These are phyloP conservation scores for Metschnikowia corniflorae DNA, from an alignment of 805 yeast species.

Conservation along the genomic window DNA sequence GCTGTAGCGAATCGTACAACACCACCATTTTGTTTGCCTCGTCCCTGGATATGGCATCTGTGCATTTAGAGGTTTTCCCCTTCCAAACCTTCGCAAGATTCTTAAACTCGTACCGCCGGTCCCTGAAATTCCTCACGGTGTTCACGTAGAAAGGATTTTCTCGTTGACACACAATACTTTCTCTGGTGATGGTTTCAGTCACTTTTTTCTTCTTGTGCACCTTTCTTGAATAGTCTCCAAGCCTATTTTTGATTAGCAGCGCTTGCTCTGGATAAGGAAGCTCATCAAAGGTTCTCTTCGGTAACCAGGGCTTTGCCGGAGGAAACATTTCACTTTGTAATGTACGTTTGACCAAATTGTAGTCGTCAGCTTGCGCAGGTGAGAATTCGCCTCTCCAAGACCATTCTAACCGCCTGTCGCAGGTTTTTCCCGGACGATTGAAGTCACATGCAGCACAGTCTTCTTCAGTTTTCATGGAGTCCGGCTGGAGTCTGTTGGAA, in stretches of 20 bases:
- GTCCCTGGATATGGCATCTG: constrained; percentile 62
- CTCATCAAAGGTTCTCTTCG: constrained; percentile 68
- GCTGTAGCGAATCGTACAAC: constrained; percentile 88
- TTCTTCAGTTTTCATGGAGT: constrained; percentile 90
- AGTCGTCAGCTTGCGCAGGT: constrained; percentile 90
- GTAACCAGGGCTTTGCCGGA: constrained; percentile 51
- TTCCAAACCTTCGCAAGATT: constrained; percentile 94
- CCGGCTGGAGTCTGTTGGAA: constrained; percentile 94
- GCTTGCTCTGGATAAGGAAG: constrained; percentile 77
- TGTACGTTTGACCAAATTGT: constrained; percentile 82
- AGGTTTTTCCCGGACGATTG: constrained; percentile 88
- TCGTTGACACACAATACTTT: constrained; percentile 92
- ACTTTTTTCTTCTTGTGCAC: constrained; percentile 78
- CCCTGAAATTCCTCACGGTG: constrained; percentile 92
- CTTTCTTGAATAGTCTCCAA: constrained; percentile 80
- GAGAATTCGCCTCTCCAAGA: constrained; percentile 96
- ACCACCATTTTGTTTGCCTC: constrained; percentile 95
- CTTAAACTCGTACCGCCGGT: constrained; percentile 93
- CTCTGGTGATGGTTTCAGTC: constrained; percentile 81
- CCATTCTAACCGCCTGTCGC: constrained; percentile 93
- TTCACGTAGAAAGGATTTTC: constrained; percentile 96
- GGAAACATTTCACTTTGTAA: constrained; percentile 77
- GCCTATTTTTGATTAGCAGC: constrained; percentile 63
- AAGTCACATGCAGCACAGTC: constrained; percentile 98
- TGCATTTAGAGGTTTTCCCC: constrained; percentile 60